phyloP scores from a whole-genome alignment of 2,329 filamentous ascomycete genomes.

The Rhexocercosporidium sp. region DNA sequence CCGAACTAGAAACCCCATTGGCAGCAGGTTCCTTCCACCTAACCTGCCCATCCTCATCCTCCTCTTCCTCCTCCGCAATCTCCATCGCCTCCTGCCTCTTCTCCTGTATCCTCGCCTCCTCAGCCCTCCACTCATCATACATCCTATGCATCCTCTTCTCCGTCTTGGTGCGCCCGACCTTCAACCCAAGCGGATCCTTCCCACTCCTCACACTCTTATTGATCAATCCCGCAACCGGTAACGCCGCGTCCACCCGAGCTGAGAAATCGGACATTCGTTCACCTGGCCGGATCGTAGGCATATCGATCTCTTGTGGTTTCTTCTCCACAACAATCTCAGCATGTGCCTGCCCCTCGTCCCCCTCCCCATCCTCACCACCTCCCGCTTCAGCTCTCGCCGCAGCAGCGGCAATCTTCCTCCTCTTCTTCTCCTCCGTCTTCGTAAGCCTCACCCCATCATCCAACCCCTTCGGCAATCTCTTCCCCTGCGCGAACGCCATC shows the following conservation, averaged over 20 bases:
- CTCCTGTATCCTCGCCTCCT: slow-evolving; percentile 58
- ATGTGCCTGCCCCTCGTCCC: slow-evolving; percentile 25
- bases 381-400: slow-evolving; percentile 29
- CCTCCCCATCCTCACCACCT: slow-evolving; percentile 27
- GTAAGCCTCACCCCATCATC: slow-evolving; percentile 66
- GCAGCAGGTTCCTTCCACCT: slow-evolving; percentile 66
- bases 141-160: slow-evolving; percentile 83
- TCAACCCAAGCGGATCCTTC: slow-evolving; percentile 67
- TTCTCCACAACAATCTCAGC: slow-evolving; percentile 30
- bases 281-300: slow-evolving; percentile 78
- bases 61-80: slow-evolving; percentile 40
- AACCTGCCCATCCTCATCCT: slow-evolving; percentile 44
- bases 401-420: slow-evolving; percentile 22
- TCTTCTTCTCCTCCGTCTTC: slow-evolving; percentile 42
- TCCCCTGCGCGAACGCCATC: slow-evolving; percentile 75
- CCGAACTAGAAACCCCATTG: slow-evolving; percentile 40
- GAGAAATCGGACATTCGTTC: slow-evolving; percentile 84
- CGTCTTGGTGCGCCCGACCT: slow-evolving; percentile 77
- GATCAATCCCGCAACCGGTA: slow-evolving; percentile 76
- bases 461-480: slow-evolving; percentile 65
- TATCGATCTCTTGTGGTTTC: slow-evolving; percentile 37
- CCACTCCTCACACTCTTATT: slow-evolving; percentile 64
- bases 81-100: slow-evolving; percentile 38
- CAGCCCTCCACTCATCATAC: slow-evolving; percentile 77
- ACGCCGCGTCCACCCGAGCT: slow-evolving; percentile 80